Evolutionary conservation across 345 rosid genomes (phyloP), one percentile per base, ranked within the genome.

Genomic region (Gossypium rotundifolium): DNA sequence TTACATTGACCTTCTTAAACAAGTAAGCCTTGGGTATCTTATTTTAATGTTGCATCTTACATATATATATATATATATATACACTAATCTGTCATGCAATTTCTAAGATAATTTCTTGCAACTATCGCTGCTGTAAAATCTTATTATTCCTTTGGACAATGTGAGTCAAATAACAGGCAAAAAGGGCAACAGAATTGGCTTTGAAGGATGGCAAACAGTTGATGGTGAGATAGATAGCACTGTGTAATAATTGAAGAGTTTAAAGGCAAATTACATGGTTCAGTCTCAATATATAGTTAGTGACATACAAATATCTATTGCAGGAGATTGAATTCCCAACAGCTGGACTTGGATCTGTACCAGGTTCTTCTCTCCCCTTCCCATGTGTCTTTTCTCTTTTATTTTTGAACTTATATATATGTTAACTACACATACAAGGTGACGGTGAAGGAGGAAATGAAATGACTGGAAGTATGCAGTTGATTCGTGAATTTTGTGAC

Each of bases 301-400:
- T 86, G 79, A 86, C 73, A 12, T 59, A 48, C 11, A 60, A 74
- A 65, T 72, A 72, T 69, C 38, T 84, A 62, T 81, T 81, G 62
- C 92, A 94, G 98, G 98, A 94, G 86, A 88, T 94, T 71, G 98
- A 94, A 79, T 89, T 94, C 79, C 98, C 98, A 46, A 90, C 98
- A 51, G 88, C 94, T 73, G 98, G 98, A 76, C 91, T 94, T 74
- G 85, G 83, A 69, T 94, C 98, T 64, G 98, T 94, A 7, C 93
- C 97, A 84, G 98, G 97, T 93, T 62, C 63, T 66, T n/a, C 73
- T 20, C 65, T 16, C 38, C 8, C 52, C 60, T 45, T 11, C 40
- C 5, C n/a, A 7, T 42, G 57, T 42, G 11, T 58, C 13, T 53
- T 75, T 54, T 46, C 60, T 63, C 65, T 6, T 45, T n/a, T 4